Conservation (phyloP, 768 basidiomycete genomes). For the Suillus alpinus region DNA sequence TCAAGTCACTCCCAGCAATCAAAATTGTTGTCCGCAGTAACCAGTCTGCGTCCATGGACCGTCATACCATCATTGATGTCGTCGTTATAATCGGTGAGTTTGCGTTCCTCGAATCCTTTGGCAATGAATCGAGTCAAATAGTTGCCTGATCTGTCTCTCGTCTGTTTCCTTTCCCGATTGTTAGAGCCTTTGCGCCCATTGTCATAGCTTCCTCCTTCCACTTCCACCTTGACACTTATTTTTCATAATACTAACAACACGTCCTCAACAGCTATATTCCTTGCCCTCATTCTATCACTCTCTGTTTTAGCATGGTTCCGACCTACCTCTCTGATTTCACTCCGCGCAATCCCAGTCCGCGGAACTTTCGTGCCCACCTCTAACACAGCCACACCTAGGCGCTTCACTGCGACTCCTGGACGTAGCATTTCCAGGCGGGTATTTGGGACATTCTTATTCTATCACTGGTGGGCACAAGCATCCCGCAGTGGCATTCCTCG, state of each 20-base stretch:
- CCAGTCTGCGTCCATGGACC: neutral
- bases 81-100: neutral
- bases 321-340: neutral
- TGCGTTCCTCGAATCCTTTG: neutral
- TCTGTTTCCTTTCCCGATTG: neutral
- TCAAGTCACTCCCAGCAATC: neutral
- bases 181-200: neutral
- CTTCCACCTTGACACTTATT: neutral
- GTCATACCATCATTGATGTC: neutral
- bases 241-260: neutral
- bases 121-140: neutral
- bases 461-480: neutral
- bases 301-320: neutral
- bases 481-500: no score
- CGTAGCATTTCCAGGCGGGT: neutral
- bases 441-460: neutral
- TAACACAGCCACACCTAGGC: neutral
- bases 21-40: neutral
- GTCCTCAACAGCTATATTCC: neutral
- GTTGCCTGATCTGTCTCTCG: neutral
- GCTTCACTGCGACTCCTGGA: neutral
- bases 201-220: neutral
- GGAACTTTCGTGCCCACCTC: neutral
- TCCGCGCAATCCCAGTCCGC: neutral
- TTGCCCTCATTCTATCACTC: neutral